These are phyloP conservation scores for Xylaria polymorpha DNA, from an alignment of 2,329 filamentous ascomycete genomes.

Conservation along the genomic window DNA sequence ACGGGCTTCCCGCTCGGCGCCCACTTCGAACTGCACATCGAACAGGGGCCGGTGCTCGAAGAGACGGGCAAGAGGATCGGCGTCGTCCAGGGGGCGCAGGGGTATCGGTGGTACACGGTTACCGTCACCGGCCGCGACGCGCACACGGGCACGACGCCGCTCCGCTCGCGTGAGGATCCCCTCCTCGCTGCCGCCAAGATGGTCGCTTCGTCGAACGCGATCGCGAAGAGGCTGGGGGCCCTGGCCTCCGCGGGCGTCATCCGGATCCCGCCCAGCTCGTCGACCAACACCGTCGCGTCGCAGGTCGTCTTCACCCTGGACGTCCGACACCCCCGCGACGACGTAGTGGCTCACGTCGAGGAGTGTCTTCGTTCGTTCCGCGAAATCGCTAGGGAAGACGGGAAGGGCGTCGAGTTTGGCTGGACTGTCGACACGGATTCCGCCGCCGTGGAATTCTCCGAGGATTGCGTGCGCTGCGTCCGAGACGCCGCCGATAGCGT, in stretches of 20 bases:
- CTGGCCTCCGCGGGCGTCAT: not conserved
- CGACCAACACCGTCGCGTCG: not conserved
- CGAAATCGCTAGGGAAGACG: not conserved
- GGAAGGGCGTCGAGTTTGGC: not conserved
- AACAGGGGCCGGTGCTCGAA: not conserved
- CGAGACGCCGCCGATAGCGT: not conserved
- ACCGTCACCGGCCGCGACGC: not conserved
- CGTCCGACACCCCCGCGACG: not conserved
- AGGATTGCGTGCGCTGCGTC: slow-evolving; percentile 6
- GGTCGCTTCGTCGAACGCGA: not conserved
- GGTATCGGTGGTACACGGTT: not conserved
- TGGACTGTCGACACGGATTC: slow-evolving; percentile 1
- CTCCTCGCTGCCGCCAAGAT: not conserved
- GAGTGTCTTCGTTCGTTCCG: not conserved
- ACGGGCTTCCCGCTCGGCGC: not conserved
- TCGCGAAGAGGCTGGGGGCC: not conserved
- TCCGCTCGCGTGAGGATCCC: not conserved
- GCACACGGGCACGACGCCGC: not conserved
- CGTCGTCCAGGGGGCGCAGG: not conserved
- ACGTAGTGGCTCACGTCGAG: not conserved
- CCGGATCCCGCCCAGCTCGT: not conserved
- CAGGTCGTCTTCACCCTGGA: not conserved
- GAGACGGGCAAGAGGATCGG: slow-evolving; percentile 2
- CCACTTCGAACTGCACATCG: slow-evolving; percentile 6
- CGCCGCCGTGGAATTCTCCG: not conserved